Conservation (phyloP, 345 rosid genomes). For the Boechera stricta region DNA sequence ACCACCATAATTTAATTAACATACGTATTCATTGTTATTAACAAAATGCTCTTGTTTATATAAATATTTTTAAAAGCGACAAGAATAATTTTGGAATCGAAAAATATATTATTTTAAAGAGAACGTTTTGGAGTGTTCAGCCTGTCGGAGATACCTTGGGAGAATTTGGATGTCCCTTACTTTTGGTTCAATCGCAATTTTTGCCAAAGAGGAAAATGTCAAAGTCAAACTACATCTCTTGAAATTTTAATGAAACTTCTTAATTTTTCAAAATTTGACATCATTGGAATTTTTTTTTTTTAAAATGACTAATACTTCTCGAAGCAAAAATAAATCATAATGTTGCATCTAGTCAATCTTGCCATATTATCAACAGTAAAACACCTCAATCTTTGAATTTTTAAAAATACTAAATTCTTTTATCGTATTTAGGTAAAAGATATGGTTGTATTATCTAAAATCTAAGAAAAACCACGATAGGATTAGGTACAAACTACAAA, state of each 20-base stretch:
- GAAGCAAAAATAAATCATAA: neutral
- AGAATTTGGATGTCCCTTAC: conserved; percentile 1
- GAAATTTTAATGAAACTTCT: conserved; percentile 18
- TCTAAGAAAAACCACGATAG: neutral
- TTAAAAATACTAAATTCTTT: neutral
- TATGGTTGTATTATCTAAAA: conserved; percentile 13
- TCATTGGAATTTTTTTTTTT: neutral
- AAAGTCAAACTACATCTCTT: conserved; percentile 31
- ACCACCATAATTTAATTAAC: neutral
- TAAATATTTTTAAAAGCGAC: neutral
- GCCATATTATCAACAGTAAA: conserved; percentile 13
- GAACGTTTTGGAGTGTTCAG: conserved; percentile 32
- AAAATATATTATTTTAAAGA: conserved; percentile 8
- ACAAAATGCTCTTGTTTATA: neutral
- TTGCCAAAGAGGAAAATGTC: conserved; percentile 24
- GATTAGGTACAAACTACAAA: neutral
- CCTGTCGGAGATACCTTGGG: conserved; percentile 14
- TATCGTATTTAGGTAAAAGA: neutral
- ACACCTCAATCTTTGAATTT: conserved; percentile 14
- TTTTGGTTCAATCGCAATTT: conserved; percentile 1
- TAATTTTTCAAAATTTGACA: neutral
- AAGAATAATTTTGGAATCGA: conserved; percentile 24
- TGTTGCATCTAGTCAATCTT: conserved; percentile 20
- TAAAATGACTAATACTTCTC: neutral
- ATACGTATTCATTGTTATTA: neutral